Evolutionary conservation across 768 basidiomycete genomes (phyloP).

Genomic region (Hypsizygus marmoreus): DNA sequence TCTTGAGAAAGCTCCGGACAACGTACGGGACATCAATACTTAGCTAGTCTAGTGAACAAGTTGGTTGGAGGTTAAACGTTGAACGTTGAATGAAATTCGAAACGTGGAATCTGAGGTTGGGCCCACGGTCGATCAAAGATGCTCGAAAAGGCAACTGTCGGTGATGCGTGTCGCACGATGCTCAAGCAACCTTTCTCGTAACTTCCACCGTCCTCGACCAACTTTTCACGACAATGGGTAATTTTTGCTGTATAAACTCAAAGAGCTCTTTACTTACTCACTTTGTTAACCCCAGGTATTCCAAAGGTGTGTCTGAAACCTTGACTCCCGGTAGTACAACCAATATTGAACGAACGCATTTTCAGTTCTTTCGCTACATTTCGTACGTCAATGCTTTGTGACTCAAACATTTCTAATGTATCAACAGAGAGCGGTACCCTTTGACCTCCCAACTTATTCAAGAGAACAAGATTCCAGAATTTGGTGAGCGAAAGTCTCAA

Average conservation of each 20-base stretch:
- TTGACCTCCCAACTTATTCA: constrained; percentile 97
- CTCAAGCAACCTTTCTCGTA: constrained; percentile 8
- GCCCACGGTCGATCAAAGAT: no score
- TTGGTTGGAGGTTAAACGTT: no score
- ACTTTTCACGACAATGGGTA: constrained; percentile 18
- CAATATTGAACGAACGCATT: constrained; percentile 17
- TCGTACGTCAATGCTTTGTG: constrained; percentile 55
- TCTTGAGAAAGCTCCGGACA: no score
- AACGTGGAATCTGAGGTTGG: no score
- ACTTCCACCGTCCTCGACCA: constrained; percentile 8
- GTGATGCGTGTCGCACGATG: constrained; percentile 2
- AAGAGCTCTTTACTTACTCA: constrained; percentile 1
- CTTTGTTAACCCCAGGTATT: constrained; percentile 42
- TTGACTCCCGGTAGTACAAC: constrained; percentile 7
- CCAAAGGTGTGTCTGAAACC: constrained; percentile 53
- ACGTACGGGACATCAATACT: no score
- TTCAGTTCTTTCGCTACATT: constrained; percentile 94
- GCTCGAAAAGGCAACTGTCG: constrained; percentile 18
- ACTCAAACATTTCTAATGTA: constrained; percentile 7
- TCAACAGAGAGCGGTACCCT: constrained; percentile 88
- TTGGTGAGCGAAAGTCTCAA: constrained; percentile 54
- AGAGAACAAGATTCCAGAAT: constrained; percentile 99
- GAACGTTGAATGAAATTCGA: no score
- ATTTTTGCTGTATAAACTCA: constrained; percentile 1
- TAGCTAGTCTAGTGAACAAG: no score